phyloP scores from a whole-genome alignment of 2,329 filamentous ascomycete genomes.

The Pleomassaria siparia region DNA sequence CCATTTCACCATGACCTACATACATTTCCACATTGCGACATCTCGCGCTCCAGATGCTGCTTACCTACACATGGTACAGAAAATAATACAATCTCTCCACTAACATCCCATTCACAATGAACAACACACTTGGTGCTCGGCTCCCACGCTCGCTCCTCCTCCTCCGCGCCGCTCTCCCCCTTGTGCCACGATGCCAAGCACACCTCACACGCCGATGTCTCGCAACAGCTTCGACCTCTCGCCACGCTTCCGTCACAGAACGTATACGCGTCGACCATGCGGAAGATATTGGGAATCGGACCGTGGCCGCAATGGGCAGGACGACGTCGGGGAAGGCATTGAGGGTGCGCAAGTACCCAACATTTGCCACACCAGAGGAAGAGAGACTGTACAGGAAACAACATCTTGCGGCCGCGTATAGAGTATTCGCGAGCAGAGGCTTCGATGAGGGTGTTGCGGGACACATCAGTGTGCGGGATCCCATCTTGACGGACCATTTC shows the following conservation, averaged over 20 bases:
- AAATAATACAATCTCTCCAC: no score
- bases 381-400: conserved; percentile 49
- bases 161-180: background rate
- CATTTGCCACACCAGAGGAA: conserved; percentile 42
- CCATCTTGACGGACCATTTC: conserved; percentile 36
- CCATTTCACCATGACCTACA: background rate
- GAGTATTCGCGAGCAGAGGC: conserved; percentile 41
- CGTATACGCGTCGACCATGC: conserved; percentile 28
- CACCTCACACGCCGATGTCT: conserved; percentile 6
- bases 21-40: background rate
- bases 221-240: conserved; percentile 14
- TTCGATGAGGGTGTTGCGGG: conserved; percentile 48
- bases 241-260: conserved; percentile 19
- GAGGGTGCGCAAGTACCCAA: conserved; percentile 50
- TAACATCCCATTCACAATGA: conserved; percentile 6
- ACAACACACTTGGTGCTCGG: background rate
- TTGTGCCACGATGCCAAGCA: background rate
- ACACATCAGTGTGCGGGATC: conserved; percentile 49
- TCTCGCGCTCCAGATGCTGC: background rate
- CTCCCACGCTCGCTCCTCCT: conserved; percentile 2
- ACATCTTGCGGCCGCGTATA: conserved; percentile 49
- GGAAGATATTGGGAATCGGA: conserved; percentile 45
- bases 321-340: conserved; percentile 49
- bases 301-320: conserved; percentile 49
- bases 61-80: no score